phyloP scores from a whole-genome alignment of 2,329 filamentous ascomycete genomes.

The Epicoccum sorghinum region DNA sequence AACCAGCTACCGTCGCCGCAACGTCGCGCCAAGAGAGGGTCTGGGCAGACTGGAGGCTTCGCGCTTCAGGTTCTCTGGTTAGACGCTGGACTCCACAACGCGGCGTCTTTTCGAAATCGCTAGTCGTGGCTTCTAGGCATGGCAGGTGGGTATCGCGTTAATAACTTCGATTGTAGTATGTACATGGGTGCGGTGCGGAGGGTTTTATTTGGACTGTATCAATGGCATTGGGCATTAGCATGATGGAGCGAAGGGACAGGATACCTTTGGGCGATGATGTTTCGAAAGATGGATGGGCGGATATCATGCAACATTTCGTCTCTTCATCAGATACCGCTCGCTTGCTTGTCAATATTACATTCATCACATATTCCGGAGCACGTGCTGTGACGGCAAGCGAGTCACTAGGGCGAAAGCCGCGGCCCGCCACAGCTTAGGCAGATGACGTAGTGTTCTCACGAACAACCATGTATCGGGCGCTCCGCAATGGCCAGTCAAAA shows the following conservation, averaged over 20 bases:
- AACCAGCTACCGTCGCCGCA: conserved; percentile 88
- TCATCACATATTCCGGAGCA: neutral
- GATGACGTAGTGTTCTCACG: conserved; percentile 13
- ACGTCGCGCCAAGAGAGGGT: conserved; percentile 93
- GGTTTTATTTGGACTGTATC: conserved; percentile 5
- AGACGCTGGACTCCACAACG: conserved; percentile 21
- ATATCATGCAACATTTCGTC: conserved; percentile 1
- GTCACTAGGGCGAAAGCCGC: conserved; percentile 5
- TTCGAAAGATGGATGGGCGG: conserved; percentile 3
- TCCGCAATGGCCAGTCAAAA: neutral
- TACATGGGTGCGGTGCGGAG: conserved; percentile 4
- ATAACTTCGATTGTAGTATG: conserved; percentile 2
- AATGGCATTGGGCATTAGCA: conserved; percentile 18
- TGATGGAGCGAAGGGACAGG: conserved; percentile 18
- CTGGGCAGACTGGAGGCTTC: conserved; percentile 85
- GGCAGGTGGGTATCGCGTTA: too few relatives aligned
- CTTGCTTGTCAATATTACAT: conserved; percentile 3
- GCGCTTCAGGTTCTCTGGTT: conserved; percentile 75
- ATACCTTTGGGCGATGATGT: conserved; percentile 16
- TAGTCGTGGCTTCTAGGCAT: neutral
- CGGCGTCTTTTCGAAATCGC: neutral
- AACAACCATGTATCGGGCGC: conserved; percentile 3
- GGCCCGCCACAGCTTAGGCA: conserved; percentile 3
- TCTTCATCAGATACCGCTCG: conserved; percentile 2
- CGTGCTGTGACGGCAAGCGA: neutral